A percentile compares a stretch with the other conserved stretches of the same genome.
These are phyloP conservation scores for Andalucia godoyi DNA, from an alignment of 78 protist species.

Conservation along the genomic window DNA sequence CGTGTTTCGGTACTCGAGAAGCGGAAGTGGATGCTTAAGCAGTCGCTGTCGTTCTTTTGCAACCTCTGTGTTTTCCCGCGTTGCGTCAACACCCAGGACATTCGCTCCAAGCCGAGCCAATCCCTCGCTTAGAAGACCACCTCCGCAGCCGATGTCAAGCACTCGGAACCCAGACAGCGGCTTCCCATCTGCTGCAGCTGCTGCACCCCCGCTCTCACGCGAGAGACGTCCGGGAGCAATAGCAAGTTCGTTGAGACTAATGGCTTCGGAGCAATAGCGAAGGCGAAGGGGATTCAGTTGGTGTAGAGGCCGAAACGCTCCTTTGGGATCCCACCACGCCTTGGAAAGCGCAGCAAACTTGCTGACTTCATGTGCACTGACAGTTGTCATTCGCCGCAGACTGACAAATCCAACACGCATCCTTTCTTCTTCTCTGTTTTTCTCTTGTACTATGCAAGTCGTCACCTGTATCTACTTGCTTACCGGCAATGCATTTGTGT, in stretches of 20 bases:
- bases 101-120: conserved; percentile 33
- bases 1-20: background rate
- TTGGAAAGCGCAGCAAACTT: conserved; percentile 13
- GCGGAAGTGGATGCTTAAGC: background rate
- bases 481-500: too few relatives aligned
- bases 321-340: conserved; percentile 30
- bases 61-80: background rate
- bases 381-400: too few relatives aligned
- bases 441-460: too few relatives aligned
- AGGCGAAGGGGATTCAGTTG: conserved; percentile 28
- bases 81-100: conserved; percentile 30
- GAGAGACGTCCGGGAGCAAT: too few relatives aligned
- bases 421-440: too few relatives aligned
- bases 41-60: conserved; percentile 7
- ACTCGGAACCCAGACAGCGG: background rate
- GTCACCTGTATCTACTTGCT: too few relatives aligned
- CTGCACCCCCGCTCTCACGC: background rate
- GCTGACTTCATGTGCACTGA: conserved; percentile 10
- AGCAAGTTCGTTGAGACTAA: background rate
- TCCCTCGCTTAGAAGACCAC: conserved; percentile 22
- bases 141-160: conserved; percentile 61
- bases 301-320: conserved; percentile 20
- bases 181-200: background rate
- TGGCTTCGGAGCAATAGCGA: background rate
- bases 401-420: too few relatives aligned